Conservation (phyloP, 2,329 filamentous ascomycete genomes). For the Stromatinia cepivora region DNA sequence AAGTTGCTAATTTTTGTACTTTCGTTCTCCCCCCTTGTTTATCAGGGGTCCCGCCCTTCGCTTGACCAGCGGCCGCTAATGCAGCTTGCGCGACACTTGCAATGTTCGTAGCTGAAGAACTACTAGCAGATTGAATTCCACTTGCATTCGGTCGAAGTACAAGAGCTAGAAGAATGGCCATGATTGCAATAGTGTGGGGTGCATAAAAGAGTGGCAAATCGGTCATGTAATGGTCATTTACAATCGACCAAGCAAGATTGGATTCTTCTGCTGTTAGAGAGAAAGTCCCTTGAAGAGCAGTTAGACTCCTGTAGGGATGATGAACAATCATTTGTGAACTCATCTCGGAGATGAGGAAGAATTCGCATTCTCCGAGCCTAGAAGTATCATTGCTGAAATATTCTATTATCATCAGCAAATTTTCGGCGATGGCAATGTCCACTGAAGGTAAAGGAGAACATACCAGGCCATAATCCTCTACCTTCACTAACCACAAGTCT, state of each 20-base stretch:
- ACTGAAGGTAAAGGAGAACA: neutral
- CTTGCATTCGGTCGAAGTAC: constrained; percentile 60
- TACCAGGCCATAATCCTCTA: constrained; percentile 76
- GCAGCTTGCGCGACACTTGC: constrained; percentile 40
- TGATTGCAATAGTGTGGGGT: constrained; percentile 68
- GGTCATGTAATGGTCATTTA: constrained; percentile 74
- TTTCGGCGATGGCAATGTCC: neutral
- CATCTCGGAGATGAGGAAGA: constrained; percentile 71
- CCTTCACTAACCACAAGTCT: constrained; percentile 86
- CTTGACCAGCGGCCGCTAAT: constrained; percentile 36
- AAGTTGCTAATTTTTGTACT: constrained; percentile 59
- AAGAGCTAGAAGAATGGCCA: constrained; percentile 67
- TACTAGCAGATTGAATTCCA: constrained; percentile 47
- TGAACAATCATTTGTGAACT: constrained; percentile 73
- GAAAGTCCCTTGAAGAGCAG: constrained; percentile 60
- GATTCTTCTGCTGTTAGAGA: constrained; percentile 64
- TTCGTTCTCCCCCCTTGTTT: constrained; percentile 36
- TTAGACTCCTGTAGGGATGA: constrained; percentile 69
- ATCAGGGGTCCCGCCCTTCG: constrained; percentile 31
- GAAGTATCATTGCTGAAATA: constrained; percentile 64
- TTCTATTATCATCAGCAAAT: constrained; percentile 45
- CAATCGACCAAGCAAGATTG: constrained; percentile 65
- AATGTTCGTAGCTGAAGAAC: constrained; percentile 40
- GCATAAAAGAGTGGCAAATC: constrained; percentile 67
- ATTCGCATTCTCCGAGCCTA: constrained; percentile 74